These are phyloP conservation scores for Lactarius akahatsu DNA, from an alignment of 768 basidiomycete species.

Conservation along the genomic window DNA sequence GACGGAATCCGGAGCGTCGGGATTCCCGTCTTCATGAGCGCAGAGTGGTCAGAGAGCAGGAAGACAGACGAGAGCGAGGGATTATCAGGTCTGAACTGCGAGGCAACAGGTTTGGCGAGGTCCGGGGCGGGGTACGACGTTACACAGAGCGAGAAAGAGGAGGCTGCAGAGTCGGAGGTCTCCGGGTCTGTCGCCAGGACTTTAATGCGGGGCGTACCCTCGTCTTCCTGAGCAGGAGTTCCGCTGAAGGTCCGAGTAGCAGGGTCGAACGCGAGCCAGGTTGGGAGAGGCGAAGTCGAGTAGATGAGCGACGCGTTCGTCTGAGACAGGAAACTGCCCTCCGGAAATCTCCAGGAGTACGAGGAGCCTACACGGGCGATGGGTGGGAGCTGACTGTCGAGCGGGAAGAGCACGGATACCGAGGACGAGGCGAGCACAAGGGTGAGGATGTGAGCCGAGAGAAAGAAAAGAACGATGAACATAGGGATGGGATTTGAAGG, in stretches of 20 bases:
- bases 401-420: constrained; percentile 52
- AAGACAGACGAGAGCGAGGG: constrained; percentile 76
- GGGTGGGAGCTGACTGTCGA: constrained; percentile 71
- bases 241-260: constrained; percentile 62
- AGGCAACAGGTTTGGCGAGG: constrained; percentile 50
- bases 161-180: constrained; percentile 46
- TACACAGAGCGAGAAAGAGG: constrained; percentile 56
- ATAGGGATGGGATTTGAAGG: constrained; percentile 49
- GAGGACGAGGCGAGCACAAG: constrained; percentile 37
- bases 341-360: constrained; percentile 70
- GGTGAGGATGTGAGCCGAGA: constrained; percentile 49
- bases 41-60: constrained; percentile 57
- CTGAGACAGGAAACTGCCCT: constrained; percentile 59
- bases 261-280: constrained; percentile 77
- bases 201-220: constrained; percentile 59
- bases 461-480: constrained; percentile 59
- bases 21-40: constrained; percentile 44
- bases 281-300: constrained; percentile 57
- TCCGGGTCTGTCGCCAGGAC: constrained; percentile 60
- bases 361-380: constrained; percentile 66
- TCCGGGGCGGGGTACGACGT: constrained; percentile 53
- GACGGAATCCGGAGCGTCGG: constrained; percentile 73
- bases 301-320: constrained; percentile 48
- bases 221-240: constrained; percentile 59
- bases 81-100: constrained; percentile 61